phyloP scores from a whole-genome alignment of 2,329 filamentous ascomycete species.

The Diatrype stigma region DNA sequence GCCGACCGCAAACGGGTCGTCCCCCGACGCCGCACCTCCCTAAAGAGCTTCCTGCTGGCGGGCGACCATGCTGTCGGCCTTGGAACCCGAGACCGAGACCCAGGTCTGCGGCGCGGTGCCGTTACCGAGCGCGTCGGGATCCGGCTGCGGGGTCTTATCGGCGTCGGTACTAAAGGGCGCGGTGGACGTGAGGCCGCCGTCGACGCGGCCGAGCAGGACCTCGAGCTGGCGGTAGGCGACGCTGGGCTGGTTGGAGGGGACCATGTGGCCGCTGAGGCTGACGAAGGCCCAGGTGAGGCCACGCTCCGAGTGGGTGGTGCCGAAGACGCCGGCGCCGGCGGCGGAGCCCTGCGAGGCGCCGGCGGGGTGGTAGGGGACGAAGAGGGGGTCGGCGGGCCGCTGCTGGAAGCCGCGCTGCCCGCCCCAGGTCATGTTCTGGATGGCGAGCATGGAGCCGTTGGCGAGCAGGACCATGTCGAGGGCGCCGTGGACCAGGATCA shows the following conservation, averaged over 20 bases:
- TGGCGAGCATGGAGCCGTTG: conserved; percentile 63
- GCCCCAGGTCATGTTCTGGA: conserved; percentile 77
- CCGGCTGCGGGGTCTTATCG: too few species aligned
- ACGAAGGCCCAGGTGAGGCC: conserved; percentile 66
- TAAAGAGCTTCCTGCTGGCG: too few species aligned
- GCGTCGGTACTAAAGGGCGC: neutral
- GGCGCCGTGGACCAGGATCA: conserved; percentile 65
- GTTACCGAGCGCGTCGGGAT: too few species aligned
- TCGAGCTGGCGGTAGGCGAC: conserved; percentile 66
- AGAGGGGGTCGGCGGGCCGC: conserved; percentile 56
- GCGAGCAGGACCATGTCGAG: conserved; percentile 61
- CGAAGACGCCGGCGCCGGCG: conserved; percentile 61
- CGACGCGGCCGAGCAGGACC: conserved; percentile 65
- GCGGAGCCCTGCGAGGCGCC: conserved; percentile 37
- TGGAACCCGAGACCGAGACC: too few species aligned
- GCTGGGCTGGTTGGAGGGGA: conserved; percentile 59
- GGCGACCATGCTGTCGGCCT: too few species aligned
- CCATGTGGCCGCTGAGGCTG: conserved; percentile 59
- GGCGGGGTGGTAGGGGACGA: conserved; percentile 59
- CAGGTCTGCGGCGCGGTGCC: too few species aligned
- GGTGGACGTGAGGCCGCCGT: conserved; percentile 14
- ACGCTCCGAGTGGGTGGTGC: conserved; percentile 66
- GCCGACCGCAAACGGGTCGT: too few species aligned
- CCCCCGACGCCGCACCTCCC: too few species aligned
- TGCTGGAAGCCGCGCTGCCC: conserved; percentile 63